Evolutionary conservation across 345 rosid genomes (phyloP).

Genomic region (Trapa incisa): DNA sequence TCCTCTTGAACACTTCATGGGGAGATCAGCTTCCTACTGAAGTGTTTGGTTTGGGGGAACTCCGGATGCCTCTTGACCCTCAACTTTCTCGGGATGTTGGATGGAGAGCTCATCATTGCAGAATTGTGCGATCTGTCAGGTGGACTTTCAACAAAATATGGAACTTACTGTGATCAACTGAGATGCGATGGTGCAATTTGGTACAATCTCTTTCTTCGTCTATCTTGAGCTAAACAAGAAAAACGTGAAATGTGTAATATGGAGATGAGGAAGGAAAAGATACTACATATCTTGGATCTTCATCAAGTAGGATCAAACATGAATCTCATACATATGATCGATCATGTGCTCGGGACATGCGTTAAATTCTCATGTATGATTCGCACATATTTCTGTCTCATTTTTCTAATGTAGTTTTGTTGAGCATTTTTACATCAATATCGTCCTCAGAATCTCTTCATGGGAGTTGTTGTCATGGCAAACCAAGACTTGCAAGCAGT

Average conservation of each 20-base stretch:
- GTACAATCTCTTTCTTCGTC: not conserved
- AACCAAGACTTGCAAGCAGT: not conserved
- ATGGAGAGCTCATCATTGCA: not conserved
- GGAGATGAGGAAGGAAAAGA: not conserved
- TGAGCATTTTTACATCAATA: not conserved
- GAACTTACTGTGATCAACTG: not conserved
- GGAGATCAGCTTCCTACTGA: conserved; percentile 16
- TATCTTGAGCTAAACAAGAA: not conserved
- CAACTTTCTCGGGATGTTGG: not conserved
- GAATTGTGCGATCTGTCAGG: not conserved
- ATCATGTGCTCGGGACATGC: not conserved
- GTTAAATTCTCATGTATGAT: not conserved
- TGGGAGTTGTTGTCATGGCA: not conserved
- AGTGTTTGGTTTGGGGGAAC: conserved; percentile 68
- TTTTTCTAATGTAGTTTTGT: not conserved
- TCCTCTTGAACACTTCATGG: conserved; percentile 33
- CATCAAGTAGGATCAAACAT: not conserved
- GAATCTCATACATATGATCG: not conserved
- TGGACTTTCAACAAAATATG: not conserved
- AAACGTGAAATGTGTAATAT: not conserved
- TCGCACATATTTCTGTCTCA: not conserved
- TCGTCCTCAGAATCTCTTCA: not conserved
- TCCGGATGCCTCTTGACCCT: conserved; percentile 24
- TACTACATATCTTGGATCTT: not conserved
- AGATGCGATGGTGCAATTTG: not conserved